Conservation (phyloP, 225 moss, liverwort and hornwort species). For the Straminergon stramineum region DNA sequence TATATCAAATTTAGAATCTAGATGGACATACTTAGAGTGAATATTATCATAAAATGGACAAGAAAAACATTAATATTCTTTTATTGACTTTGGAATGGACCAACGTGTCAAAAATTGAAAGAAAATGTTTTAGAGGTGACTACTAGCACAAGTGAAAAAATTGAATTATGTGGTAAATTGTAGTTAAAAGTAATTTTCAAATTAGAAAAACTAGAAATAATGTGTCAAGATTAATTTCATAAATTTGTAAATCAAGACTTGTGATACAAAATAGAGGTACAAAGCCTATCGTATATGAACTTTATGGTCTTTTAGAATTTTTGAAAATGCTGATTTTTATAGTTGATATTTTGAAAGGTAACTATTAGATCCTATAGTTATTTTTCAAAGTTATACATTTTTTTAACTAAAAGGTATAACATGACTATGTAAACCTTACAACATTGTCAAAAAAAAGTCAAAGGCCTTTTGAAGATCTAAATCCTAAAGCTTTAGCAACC, state of each 20-base stretch:
- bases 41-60: not conserved
- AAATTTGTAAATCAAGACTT: not conserved
- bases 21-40: not conserved
- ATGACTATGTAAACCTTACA: not conserved
- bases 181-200: not conserved
- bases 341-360: not conserved
- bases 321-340: not conserved
- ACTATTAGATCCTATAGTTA: not conserved
- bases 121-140: no score
- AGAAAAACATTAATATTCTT: no score
- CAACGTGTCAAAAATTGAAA: not conserved
- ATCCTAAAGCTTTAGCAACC: not conserved
- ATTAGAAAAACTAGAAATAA: not conserved
- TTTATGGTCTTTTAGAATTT: not conserved
- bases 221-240: not conserved
- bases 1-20: not conserved
- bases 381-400: not conserved
- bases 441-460: not conserved
- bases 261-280: not conserved
- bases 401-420: not conserved
- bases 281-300: not conserved
- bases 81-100: not conserved
- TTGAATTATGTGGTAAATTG: not conserved
- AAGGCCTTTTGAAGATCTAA: not conserved
- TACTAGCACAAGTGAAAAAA: fast-evolving